Percentiles rank a stretch among this genome's conserved stretches.
phyloP scores from a whole-genome alignment of 495 filamentous ascomycete species.

The Penicillium verhagenii region DNA sequence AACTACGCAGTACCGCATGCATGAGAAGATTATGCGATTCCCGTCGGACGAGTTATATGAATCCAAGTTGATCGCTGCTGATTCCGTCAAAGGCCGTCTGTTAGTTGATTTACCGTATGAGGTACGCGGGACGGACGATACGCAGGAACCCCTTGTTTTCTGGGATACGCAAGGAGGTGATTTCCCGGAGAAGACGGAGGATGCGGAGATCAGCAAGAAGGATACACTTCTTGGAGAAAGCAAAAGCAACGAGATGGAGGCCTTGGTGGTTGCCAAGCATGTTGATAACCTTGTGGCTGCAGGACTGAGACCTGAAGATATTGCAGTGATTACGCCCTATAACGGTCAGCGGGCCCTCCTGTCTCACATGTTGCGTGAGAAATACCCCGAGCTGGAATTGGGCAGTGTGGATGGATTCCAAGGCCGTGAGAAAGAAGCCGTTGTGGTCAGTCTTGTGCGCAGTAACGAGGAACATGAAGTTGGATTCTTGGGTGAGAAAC shows the following conservation, averaged over 20 bases:
- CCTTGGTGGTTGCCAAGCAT: constrained; percentile 72
- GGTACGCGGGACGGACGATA: constrained; percentile 82
- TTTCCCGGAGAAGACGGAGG: constrained; percentile 65
- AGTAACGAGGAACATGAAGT: constrained; percentile 86
- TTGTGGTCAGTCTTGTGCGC: constrained; percentile 85
- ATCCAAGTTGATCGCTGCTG: constrained; percentile 71
- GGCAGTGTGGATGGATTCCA: constrained; percentile 98
- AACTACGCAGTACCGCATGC: constrained; percentile 99
- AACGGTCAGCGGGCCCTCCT: constrained; percentile 87
- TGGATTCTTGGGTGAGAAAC: constrained; percentile 91
- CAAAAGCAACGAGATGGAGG: constrained; percentile 93
- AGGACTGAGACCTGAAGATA: constrained; percentile 74
- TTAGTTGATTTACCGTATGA: constrained; percentile 77
- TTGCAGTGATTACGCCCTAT: constrained; percentile 94
- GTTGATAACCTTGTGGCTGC: constrained; percentile 72
- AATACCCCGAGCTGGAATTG: constrained; percentile 80
- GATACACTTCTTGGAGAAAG: constrained; percentile 70
- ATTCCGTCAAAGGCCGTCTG: constrained; percentile 69
- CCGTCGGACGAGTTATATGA: constrained; percentile 89
- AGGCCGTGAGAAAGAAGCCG: constrained; percentile 93
- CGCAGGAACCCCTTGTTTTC: constrained; percentile 82
- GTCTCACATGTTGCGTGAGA: constrained; percentile 69
- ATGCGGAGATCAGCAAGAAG: constrained; percentile 50
- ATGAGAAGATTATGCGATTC: constrained; percentile 91
- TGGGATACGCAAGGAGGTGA: constrained; percentile 95